Evolutionary conservation across 2,329 filamentous ascomycete species (phyloP).

Genomic region (Curvularia sp.): DNA sequence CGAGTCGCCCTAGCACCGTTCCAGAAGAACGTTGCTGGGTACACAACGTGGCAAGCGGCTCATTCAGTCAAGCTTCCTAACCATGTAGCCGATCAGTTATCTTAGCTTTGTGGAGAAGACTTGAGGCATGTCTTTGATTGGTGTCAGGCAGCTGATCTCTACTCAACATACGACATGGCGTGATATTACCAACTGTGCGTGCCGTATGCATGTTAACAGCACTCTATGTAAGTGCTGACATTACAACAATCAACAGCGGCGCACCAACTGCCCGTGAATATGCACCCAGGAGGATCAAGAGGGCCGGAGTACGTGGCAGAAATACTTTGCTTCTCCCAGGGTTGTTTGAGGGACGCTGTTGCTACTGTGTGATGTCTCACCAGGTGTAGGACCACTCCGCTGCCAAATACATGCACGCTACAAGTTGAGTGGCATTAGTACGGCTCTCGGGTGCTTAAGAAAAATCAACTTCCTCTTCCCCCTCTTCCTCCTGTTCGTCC

Average conservation of each 20-base stretch:
- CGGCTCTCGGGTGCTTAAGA: constrained; percentile 24
- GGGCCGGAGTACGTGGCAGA: constrained; percentile 14
- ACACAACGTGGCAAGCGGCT: constrained; percentile 21
- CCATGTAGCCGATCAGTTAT: constrained; percentile 14
- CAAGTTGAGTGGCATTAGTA: neutral
- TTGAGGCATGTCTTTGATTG: constrained; percentile 24
- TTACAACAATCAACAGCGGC: constrained; percentile 3
- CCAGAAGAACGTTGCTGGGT: constrained; percentile 31
- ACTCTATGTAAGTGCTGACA: constrained; percentile 4
- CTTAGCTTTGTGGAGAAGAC: constrained; percentile 6
- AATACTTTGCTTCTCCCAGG: constrained; percentile 25
- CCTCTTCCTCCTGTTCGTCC: constrained; percentile 31
- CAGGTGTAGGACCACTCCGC: constrained; percentile 15
- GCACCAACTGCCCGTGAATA: constrained; percentile 1
- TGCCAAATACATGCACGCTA: constrained; percentile 5
- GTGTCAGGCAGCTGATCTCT: constrained; percentile 10
- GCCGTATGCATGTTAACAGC: constrained; percentile 21
- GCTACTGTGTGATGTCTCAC: constrained; percentile 23
- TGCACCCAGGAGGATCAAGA: neutral
- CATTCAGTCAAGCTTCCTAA: constrained; percentile 20
- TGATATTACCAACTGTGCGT: constrained; percentile 18
- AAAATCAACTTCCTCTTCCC: constrained; percentile 43
- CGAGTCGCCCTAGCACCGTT: constrained; percentile 26
- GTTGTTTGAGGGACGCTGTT: constrained; percentile 22
- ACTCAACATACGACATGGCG: constrained; percentile 8